Evolutionary conservation across 1,139 yeast species (phyloP).

Genomic region (Taphrina wiesneri): DNA sequence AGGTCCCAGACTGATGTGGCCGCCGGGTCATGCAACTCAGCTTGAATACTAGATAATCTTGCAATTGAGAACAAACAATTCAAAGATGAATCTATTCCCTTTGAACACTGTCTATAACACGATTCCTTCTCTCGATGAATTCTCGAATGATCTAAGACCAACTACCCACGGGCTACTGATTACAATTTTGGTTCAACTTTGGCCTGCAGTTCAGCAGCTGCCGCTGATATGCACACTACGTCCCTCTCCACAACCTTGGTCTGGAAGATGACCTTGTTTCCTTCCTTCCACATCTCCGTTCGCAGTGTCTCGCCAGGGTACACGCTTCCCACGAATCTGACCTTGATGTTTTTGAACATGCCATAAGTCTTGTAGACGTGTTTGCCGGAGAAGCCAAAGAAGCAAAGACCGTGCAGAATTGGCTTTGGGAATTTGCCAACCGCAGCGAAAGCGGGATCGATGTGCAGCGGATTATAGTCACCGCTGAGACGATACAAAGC

Average conservation of each 20-base stretch:
- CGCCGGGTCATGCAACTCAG: too few relatives aligned
- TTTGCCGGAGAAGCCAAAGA: conserved; percentile 80
- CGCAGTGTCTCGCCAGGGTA: conserved; percentile 94
- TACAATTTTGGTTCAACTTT: conserved; percentile 9
- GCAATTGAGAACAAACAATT: too few relatives aligned
- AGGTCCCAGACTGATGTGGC: too few relatives aligned
- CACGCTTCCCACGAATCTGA: conserved; percentile 85
- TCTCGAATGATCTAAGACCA: background rate
- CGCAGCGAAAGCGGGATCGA: conserved; percentile 87
- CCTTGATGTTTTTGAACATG: conserved; percentile 79
- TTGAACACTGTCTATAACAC: background rate
- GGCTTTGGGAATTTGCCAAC: conserved; percentile 81
- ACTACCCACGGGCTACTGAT: background rate
- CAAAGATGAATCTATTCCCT: too few relatives aligned
- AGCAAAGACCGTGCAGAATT: conserved; percentile 88
- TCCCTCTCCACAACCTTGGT: conserved; percentile 79
- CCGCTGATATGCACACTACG: conserved; percentile 77
- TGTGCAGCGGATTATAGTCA: conserved; percentile 92
- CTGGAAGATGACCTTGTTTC: conserved; percentile 73
- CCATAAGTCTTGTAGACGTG: conserved; percentile 79
- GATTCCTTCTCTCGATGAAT: background rate
- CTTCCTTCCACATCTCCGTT: conserved; percentile 77
- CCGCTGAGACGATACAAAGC: conserved; percentile 89
- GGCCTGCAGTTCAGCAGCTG: conserved; percentile 67
- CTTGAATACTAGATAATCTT: too few relatives aligned